phyloP scores from a whole-genome alignment of 176 grass and related monocot genomes.

The Rhipidocladum racemiflorum region DNA sequence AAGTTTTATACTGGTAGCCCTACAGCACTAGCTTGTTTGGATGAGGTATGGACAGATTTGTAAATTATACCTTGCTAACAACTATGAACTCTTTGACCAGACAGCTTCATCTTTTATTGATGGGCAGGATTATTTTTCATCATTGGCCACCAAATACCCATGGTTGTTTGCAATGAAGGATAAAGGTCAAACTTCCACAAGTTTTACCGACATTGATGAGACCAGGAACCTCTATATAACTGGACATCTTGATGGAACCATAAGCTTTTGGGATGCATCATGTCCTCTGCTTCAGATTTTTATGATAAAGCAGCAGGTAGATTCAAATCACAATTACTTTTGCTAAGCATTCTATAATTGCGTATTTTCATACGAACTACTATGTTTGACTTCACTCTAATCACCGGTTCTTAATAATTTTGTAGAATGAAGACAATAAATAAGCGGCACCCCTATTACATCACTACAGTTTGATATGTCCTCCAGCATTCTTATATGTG shows the following conservation, averaged over 20 bases:
- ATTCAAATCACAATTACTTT: slow-evolving; percentile 26
- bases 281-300: slow-evolving; percentile 69
- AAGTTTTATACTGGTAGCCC: slow-evolving; percentile 60
- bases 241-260: slow-evolving; percentile 85
- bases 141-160: slow-evolving; percentile 57
- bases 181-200: slow-evolving; percentile 52
- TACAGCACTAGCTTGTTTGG: slow-evolving; percentile 35
- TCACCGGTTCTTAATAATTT: slow-evolving; percentile 20
- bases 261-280: slow-evolving; percentile 95
- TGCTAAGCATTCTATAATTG: slow-evolving; percentile 9
- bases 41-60: slow-evolving; percentile 59
- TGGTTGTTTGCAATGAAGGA: slow-evolving; percentile 72
- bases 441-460: slow-evolving; percentile 50
- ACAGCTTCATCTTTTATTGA: slow-evolving; percentile 19
- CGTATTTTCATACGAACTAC: slow-evolving; percentile 3
- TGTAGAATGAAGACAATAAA: slow-evolving; percentile 61
- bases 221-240: slow-evolving; percentile 79
- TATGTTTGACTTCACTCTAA: slow-evolving; percentile 1
- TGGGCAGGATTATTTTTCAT: slow-evolving; percentile 55
- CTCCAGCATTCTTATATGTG: slow-evolving; percentile 69
- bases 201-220: slow-evolving; percentile 52
- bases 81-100: slow-evolving; percentile 24
- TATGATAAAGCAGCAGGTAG: slow-evolving; percentile 80
- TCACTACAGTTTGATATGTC: slow-evolving; percentile 81
- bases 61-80: slow-evolving; percentile 32